Evolutionary conservation across 2,329 filamentous ascomycete species (phyloP), one percentile per base, ranked within the genome.

Genomic region (Epichloe glyceriae): DNA sequence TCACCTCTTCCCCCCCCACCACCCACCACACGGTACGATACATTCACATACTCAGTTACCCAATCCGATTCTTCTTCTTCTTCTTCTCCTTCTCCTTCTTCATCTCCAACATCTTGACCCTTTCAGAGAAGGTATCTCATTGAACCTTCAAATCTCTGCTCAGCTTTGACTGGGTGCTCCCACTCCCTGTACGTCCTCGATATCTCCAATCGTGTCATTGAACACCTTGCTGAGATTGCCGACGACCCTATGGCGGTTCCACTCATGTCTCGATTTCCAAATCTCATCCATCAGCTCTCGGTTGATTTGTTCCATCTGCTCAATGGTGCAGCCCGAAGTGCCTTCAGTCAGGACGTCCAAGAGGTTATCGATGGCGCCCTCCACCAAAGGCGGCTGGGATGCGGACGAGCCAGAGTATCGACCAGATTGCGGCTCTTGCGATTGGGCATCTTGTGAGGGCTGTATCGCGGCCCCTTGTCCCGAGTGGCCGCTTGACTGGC

Each of bases 271-370:
- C 53, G 78, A 78, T 54, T 75, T 76, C 93, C 93, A 98, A 43
- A 97, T 78, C 55, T 83, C 81, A 54, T 91, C 86, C 91, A 97
- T 97, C 55, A 97, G 72, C 57, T 85, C 82, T 7, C 89, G 84
- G 64, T 90, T 90, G 64, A 96, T 83, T 67, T 97, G 91, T 72
- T 97, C 91, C 19, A 98, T 72, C 66, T 98, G 91, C 69, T 98
- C 93, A 49, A 98, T 86, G 0, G 84, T 86, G 64, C 86, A 87
- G 1, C 87, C 88, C 19, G 80, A 83, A 2, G 86, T 91, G 43
- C 75, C 73, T 30, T 77, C 69, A 0, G 83, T 82, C 35, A 95
- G 70, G 38, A 80, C 73, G 0, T 73, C 64, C 51, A 88, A 74
- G 50, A 94, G 75, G 6, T 70, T 64, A 2, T 71, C 65, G 22